These are phyloP conservation scores for Ophiostoma sp. DNA, from an alignment of 2,329 filamentous ascomycete genomes.

Conservation along the genomic window DNA sequence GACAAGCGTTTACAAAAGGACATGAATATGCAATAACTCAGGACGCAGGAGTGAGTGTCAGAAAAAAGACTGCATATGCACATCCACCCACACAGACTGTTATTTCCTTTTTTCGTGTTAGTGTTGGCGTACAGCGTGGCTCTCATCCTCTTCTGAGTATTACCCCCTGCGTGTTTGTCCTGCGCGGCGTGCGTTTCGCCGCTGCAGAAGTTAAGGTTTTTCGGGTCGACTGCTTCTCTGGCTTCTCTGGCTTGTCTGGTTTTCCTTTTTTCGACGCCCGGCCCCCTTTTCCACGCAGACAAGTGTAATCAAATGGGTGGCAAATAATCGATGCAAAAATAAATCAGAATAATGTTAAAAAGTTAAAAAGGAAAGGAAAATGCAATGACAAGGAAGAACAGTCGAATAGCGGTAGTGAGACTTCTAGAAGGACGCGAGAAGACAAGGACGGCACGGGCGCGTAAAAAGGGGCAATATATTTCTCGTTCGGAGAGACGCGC, in stretches of 20 bases:
- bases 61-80: constrained; percentile 16
- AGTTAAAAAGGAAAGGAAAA: background rate
- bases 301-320: constrained; percentile 9
- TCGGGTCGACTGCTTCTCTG: background rate
- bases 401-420: background rate
- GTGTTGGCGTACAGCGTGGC: background rate
- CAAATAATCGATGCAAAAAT: background rate
- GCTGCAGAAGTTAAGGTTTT: background rate
- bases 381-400: background rate
- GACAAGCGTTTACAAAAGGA: background rate
- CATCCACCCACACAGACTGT: constrained; percentile 19
- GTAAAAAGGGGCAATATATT: background rate
- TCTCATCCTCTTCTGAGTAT: background rate
- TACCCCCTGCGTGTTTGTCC: background rate
- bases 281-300: constrained; percentile 12
- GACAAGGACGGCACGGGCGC: background rate
- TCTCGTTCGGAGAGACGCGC: background rate
- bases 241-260: background rate
- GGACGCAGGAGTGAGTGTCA: background rate
- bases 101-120: background rate
- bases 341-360: background rate
- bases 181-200: constrained; percentile 1
- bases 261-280: background rate
- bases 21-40: background rate
- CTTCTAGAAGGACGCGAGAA: constrained; percentile 1